A percentile compares a stretch with the other conserved stretches of the same genome.
These are phyloP conservation scores for Exophiala calicioides DNA, from an alignment of 2,329 filamentous ascomycete genomes.

Conservation along the genomic window DNA sequence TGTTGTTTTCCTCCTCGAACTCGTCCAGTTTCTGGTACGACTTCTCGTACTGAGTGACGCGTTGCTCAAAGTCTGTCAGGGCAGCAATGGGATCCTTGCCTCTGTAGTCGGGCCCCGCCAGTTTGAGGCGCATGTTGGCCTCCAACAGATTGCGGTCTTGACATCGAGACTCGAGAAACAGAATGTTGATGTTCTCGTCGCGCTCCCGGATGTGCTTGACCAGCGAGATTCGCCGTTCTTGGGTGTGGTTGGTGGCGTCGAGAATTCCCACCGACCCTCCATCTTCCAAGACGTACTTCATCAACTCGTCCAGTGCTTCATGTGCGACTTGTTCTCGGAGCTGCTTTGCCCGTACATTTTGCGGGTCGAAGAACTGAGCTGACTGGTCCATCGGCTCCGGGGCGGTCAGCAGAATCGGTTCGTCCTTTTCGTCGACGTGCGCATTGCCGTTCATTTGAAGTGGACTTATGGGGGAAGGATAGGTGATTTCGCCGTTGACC, in stretches of 20 bases:
- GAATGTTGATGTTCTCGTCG: conserved; percentile 79
- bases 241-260: conserved; percentile 95
- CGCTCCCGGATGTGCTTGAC: conserved; percentile 79
- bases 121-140: conserved; percentile 94
- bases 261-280: conserved; percentile 92
- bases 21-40: conserved; percentile 88
- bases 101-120: conserved; percentile 93
- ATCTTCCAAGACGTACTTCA: conserved; percentile 81
- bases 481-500: conserved; percentile 53
- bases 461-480: conserved; percentile 19
- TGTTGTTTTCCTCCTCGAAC: conserved; percentile 84
- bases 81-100: conserved; percentile 87
- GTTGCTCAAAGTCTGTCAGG: conserved; percentile 85
- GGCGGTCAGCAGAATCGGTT: conserved; percentile 33
- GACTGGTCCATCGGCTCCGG: conserved; percentile 75
- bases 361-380: conserved; percentile 89
- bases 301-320: conserved; percentile 85
- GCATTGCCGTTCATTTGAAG: conserved; percentile 17
- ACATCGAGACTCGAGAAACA: conserved; percentile 95
- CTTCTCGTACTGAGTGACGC: conserved; percentile 89
- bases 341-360: conserved; percentile 77
- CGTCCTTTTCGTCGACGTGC: conserved; percentile 6
- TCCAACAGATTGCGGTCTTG: conserved; percentile 81
- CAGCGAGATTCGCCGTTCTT: conserved; percentile 78
- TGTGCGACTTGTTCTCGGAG: conserved; percentile 89